Percentiles rank a stretch among this genome's conserved stretches.
These are phyloP conservation scores for Yarrowia sp. DNA, from an alignment of 805 yeast species.

Conservation along the genomic window DNA sequence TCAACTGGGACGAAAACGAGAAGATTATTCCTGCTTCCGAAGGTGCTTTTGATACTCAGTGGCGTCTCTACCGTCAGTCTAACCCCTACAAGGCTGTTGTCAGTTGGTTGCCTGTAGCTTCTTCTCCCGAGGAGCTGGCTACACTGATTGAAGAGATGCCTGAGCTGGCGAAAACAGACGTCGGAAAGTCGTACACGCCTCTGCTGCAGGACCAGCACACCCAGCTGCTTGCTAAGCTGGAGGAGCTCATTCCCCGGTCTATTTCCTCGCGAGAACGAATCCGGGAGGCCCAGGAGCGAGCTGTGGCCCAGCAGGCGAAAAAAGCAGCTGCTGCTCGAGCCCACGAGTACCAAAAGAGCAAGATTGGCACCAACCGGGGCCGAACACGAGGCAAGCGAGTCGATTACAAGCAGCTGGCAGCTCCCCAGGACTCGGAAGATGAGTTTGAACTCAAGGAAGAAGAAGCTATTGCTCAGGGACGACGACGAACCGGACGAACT, in stretches of 20 bases:
- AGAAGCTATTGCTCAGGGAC: neutral
- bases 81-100: slow-evolving; percentile 13
- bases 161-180: neutral
- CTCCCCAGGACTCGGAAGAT: neutral
- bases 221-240: neutral
- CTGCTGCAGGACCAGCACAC: neutral
- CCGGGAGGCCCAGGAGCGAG: neutral
- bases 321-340: slow-evolving; percentile 12
- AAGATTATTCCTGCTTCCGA: neutral
- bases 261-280: neutral
- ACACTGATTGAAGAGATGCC: slow-evolving; percentile 14
- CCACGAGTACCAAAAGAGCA: neutral
- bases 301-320: neutral
- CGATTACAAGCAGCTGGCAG: slow-evolving; percentile 2
- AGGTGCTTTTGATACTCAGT: slow-evolving; percentile 6
- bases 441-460: slow-evolving; percentile 13
- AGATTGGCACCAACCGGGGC: slow-evolving; percentile 12
- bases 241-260: neutral
- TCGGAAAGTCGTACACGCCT: neutral
- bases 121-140: neutral
- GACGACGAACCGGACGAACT: slow-evolving; percentile 1
- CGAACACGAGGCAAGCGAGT: slow-evolving; percentile 11
- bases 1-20: slow-evolving; percentile 4
- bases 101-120: neutral
- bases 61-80: slow-evolving; percentile 6